Percentiles rank a stretch among this genome's conserved stretches.
These are phyloP conservation scores for Verticillium tricorpus DNA, from an alignment of 2,329 filamentous ascomycete species.

Conservation along the genomic window DNA sequence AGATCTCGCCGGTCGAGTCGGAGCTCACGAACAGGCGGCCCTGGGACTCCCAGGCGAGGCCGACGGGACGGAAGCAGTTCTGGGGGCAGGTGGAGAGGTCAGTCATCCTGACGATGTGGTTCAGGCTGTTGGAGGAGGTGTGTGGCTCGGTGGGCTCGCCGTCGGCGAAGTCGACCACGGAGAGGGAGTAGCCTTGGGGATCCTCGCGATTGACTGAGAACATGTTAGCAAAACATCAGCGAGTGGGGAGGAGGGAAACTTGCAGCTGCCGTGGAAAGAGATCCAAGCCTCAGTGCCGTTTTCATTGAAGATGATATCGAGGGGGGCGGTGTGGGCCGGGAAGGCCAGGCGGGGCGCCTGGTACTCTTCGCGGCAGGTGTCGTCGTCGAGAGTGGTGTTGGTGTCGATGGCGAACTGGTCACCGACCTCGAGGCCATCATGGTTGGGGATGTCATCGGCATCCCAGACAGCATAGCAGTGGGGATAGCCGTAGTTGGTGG, in stretches of 20 bases:
- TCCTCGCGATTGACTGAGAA: conserved; percentile 33
- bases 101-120: conserved; percentile 51
- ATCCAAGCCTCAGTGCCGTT: conserved; percentile 58
- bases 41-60: conserved; percentile 45
- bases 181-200: conserved; percentile 43
- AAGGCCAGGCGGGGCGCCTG: conserved; percentile 52
- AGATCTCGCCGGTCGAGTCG: conserved; percentile 63
- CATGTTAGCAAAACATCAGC: conserved; percentile 2
- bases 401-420: conserved; percentile 43
- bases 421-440: conserved; percentile 36
- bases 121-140: conserved; percentile 41
- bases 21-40: conserved; percentile 59
- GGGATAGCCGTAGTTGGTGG: conserved; percentile 21
- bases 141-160: conserved; percentile 35
- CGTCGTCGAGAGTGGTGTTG: conserved; percentile 34
- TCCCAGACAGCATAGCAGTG: conserved; percentile 59
- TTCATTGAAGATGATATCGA: conserved; percentile 64
- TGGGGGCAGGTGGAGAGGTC: conserved; percentile 49
- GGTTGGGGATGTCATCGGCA: conserved; percentile 36
- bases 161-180: conserved; percentile 32
- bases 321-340: conserved; percentile 63
- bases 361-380: conserved; percentile 36
- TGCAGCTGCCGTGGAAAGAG: conserved; percentile 69
- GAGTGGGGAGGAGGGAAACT: conserved; percentile 15
- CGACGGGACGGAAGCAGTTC: conserved; percentile 59